phyloP scores from a whole-genome alignment of 2,329 filamentous ascomycete genomes.

The Orbilia brochopaga region DNA sequence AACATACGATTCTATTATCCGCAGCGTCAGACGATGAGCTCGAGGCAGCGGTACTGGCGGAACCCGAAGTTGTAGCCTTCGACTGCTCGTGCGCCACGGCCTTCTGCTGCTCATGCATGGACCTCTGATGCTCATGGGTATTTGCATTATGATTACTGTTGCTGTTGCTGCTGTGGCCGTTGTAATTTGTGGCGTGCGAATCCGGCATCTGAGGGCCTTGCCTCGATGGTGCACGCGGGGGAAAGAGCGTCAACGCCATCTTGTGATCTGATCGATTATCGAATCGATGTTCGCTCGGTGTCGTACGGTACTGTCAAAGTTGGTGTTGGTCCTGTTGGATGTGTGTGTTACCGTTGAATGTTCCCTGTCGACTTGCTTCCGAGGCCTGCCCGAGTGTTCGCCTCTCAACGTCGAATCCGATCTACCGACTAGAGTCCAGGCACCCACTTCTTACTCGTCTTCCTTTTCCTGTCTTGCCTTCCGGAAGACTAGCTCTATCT shows the following conservation, averaged over 20 bases:
- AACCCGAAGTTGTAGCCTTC: conserved; percentile 17
- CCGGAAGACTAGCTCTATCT: background rate
- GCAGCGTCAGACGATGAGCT: conserved; percentile 8
- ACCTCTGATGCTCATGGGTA: conserved; percentile 16
- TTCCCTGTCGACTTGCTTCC: conserved; percentile 20
- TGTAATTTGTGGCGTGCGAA: conserved; percentile 20
- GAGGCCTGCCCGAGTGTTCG: conserved; percentile 36
- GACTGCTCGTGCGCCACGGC: background rate
- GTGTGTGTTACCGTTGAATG: background rate
- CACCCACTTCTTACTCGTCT: conserved; percentile 11
- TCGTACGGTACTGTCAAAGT: conserved; percentile 23
- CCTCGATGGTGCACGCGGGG: conserved; percentile 48
- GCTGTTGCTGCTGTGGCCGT: conserved; percentile 14
- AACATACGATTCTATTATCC: conserved; percentile 47
- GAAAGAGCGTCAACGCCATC: conserved; percentile 49
- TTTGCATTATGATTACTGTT: no score
- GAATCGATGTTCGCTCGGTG: conserved; percentile 11
- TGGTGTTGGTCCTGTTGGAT: conserved; percentile 23
- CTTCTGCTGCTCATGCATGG: background rate
- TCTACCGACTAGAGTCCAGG: conserved; percentile 27
- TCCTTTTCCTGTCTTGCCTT: background rate
- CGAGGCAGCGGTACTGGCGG: conserved; percentile 19
- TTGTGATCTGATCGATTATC: conserved; percentile 9
- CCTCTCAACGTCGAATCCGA: conserved; percentile 21
- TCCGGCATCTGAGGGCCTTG: conserved; percentile 42